Base-by-base conservation (phyloP, 2,329 filamentous ascomycete genomes). In the Diaporthe sp. region DNA sequence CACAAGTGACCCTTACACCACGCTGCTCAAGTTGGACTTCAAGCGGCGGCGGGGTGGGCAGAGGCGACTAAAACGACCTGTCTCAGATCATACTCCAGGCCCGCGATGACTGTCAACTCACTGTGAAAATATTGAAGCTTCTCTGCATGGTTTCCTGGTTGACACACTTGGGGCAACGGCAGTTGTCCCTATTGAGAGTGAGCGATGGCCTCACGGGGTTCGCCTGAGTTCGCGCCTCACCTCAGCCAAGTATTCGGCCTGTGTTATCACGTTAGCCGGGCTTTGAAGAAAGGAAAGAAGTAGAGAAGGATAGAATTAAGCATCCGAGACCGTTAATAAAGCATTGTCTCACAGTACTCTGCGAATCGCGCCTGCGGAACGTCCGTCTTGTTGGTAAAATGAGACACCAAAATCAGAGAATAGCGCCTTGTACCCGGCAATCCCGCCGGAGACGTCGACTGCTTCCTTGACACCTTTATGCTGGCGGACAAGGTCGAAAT, bases 121-220 rank as follows among this genome's bases (percentile, higher is more conserved):
- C 91, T 74, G 88, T 86, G 79, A 94, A 94, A 0, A 92, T 94
- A 80, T 95, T 89, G 73, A 94, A 87, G 70, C 90, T 89, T 37
- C 93, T 87, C 83, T 96, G 94, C 82, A 88, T 91, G 6, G 94
- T 96, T 76, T 92, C 90, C 74, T 90, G 89, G 82, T 95, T 92
- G 34, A 94, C 87, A 81, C 94, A 95, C 76, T 85, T 82, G 1
- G 83, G 79, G 81, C 94, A 96, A 75, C 91, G 92, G 80, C 94
- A 96, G 80, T 94, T 93, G 79, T 95, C 94, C 77, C 93, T 92
- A 20, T 28, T 20, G 28, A 15, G 4, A n/a, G 28, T 75, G 13
- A 77, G 63, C 47, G 4, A n/a, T 49, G 37, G 39, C 12, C 10
- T 25, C 13, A 5, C 55, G 34, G 2, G 1, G 8, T 39, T 13